Evolutionary conservation across 139 green algal species (phyloP), one percentile per base, ranked within the genome.

Genomic region (Micractinium conductrix): DNA sequence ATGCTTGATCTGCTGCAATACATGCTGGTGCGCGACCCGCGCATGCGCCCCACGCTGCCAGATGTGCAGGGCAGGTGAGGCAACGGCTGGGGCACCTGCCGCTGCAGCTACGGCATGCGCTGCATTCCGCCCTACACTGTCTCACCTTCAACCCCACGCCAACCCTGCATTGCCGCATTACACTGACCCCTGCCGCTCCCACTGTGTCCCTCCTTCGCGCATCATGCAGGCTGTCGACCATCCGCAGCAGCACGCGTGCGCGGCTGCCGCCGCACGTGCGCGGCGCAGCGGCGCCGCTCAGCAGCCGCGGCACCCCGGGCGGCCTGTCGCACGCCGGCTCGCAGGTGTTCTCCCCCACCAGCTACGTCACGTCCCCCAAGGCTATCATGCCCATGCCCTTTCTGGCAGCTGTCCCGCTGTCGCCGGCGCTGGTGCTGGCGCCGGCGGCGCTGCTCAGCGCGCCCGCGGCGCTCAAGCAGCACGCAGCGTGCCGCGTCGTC

Each of bases 1-100:
- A 76, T 95, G 37, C 74, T 89, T n/a, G 85, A 86, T 0, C 84
- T 97, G 74, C 82, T 97, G 53, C 78, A 93, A 19, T 94, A 83
- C 85, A 94, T 96, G 24, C 86, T 97, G 44, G 86, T 92, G 17
- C 79, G 94, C 9, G 89, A 95, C 42, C 88, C 89, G 0, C 42
- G 55, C 0, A 81, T 85, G 71, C 83, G 94, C 24, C 93, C 94
- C 58, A 87, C 84, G 4, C 82, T 94, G 53, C 44, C 55, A 17
- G 88, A 93, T 70, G 55, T 88, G 24, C 48, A 82, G 44, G 38
- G 37, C 50, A 81, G 83, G 74, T 86, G 75, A 21, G 80, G 33
- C 9, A n/a, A n/a, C n/a, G n/a, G 6, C 58, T 22, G 4, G 1
- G 33, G 60, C 60, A 30, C n/a, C n/a, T n/a, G n/a, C n/a, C n/a